Conservation (phyloP, 2,329 filamentous ascomycete genomes). For the Xylariaceae sp. region DNA sequence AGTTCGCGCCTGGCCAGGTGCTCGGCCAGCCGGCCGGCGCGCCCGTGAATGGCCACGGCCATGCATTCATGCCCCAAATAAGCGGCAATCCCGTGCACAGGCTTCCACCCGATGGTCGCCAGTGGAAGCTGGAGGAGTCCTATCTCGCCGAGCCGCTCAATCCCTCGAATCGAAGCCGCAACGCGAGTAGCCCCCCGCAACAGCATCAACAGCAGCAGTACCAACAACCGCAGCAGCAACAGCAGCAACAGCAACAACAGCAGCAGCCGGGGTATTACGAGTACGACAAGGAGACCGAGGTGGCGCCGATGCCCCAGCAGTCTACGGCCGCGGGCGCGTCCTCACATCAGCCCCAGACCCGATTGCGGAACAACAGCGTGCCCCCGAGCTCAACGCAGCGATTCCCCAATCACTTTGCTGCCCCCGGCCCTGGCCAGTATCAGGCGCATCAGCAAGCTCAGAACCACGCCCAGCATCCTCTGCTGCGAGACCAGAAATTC, state of each 20-base stretch:
- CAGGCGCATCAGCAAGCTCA: neutral
- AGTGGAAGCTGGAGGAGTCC: slow-evolving; percentile 49
- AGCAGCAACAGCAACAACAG: too few relatives aligned
- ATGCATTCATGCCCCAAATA: slow-evolving; percentile 18
- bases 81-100: slow-evolving; percentile 31
- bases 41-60: slow-evolving; percentile 13
- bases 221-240: too few relatives aligned
- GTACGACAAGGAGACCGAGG: slow-evolving; percentile 45
- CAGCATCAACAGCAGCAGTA: too few relatives aligned
- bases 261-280: slow-evolving; percentile 28
- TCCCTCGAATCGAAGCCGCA: slow-evolving; percentile 28
- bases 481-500: slow-evolving; percentile 32
- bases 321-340: slow-evolving; percentile 6
- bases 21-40: slow-evolving; percentile 6
- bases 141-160: slow-evolving; percentile 44
- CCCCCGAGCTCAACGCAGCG: slow-evolving; percentile 45
- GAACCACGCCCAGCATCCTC: slow-evolving; percentile 9
- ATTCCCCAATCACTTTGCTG: slow-evolving; percentile 40
- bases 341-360: slow-evolving; percentile 14
- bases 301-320: slow-evolving; percentile 11
- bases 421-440: slow-evolving; percentile 11
- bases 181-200: slow-evolving; percentile 22
- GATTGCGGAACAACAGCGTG: slow-evolving; percentile 20
- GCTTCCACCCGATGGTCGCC: slow-evolving; percentile 33
- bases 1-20: slow-evolving; percentile 14